Base-by-base conservation (phyloP, 1,139 yeast species). In the Blastobotrys petasosporus region DNA sequence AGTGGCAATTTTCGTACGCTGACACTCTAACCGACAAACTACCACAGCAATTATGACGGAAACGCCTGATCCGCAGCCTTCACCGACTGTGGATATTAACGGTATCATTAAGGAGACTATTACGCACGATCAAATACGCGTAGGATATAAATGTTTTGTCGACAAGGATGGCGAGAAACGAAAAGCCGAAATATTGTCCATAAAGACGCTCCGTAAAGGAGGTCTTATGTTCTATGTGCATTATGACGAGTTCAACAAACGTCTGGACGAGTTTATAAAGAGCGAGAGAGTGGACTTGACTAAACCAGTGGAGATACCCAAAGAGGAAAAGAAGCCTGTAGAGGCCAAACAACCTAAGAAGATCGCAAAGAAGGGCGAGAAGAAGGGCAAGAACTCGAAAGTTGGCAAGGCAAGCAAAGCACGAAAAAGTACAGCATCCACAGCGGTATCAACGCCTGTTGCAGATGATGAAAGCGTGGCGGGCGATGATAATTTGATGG, bases 211-310 rank as follows among this genome's bases (percentile, higher is more conserved):
- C 42, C 79, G 86, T 58, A 84, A 87, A 62, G 88, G 92, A 5
- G 77, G 83, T 49, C 77, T 80, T 33, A 86, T 79, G 52, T 90
- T 82, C 64, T 92, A 94, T 64, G 97, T 92, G 25, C 99, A 92
- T 66, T 92, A 88, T 66, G 87, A 81, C 49, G 96, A 90, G 57
- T 92, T 83, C 70, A 92, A 92, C 69, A 92, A 92, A 63, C 82
- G 92, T 63, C 74, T 92, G 57, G 99, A 92, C 68, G 98, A 92
- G 64, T 92, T 97, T 97, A 79, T 92, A 5, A 71, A 76, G 12
- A 73, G 77, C 4, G 81, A 79, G 32, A 73, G 94, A 46, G 79
- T 92, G 8, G 88, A 87, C 61, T 75, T 80, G 50, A 68, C 73
- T 20, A 70, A 79, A 51, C 85, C 87, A 0, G 77, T 90, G 51